A percentile compares a stretch with the other conserved stretches of the same genome.
Conservation (phyloP, 768 basidiomycete species). For the Phaeotremella fagi region DNA sequence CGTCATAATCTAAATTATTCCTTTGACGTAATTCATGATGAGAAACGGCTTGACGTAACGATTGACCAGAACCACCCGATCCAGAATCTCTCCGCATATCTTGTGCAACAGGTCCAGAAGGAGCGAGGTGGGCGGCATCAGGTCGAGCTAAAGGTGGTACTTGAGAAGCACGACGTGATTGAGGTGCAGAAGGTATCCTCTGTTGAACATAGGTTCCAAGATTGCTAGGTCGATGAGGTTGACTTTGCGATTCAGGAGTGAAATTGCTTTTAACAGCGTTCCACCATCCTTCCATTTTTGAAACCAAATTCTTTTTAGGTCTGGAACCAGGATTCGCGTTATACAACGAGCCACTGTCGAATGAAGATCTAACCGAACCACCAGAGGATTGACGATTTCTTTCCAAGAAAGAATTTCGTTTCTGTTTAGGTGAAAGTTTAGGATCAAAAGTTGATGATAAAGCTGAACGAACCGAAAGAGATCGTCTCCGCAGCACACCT, state of each 20-base stretch:
- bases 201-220: slow-evolving; percentile 10
- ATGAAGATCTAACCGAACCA: slow-evolving; percentile 26
- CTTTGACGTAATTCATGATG: slow-evolving; percentile 27
- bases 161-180: slow-evolving; percentile 31
- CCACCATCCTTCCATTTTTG: slow-evolving; percentile 50
- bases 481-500: slow-evolving; percentile 12
- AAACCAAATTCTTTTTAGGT: slow-evolving; percentile 39
- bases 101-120: neutral
- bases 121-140: slow-evolving; percentile 16
- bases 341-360: slow-evolving; percentile 12
- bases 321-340: slow-evolving; percentile 7
- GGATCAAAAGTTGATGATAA: slow-evolving; percentile 30
- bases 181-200: slow-evolving; percentile 38
- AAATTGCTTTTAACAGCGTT: slow-evolving; percentile 48
- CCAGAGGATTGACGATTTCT: slow-evolving; percentile 29
- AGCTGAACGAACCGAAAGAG: slow-evolving; percentile 29
- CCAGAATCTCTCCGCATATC: slow-evolving; percentile 18
- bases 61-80: slow-evolving; percentile 4
- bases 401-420: slow-evolving; percentile 27
- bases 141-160: slow-evolving; percentile 10
- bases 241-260: slow-evolving; percentile 17
- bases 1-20: neutral
- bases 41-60: slow-evolving; percentile 28
- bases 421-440: slow-evolving; percentile 22
- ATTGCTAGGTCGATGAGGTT: slow-evolving; percentile 13